phyloP scores from a whole-genome alignment of 306 rosid genomes.

The Mucuna pruriens region DNA sequence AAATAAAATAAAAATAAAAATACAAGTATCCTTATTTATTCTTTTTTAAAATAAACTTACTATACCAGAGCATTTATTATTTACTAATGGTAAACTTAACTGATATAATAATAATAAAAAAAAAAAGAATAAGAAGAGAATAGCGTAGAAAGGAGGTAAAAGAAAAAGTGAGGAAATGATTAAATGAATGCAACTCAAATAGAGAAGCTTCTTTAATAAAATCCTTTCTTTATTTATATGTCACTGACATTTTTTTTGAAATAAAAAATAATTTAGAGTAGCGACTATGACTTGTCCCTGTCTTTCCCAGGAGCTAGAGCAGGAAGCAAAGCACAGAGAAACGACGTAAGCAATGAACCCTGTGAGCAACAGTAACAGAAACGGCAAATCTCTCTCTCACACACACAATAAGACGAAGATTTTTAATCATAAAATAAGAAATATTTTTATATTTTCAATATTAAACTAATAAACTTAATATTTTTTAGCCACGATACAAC shows the following conservation, averaged over 20 bases:
- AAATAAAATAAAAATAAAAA: not conserved
- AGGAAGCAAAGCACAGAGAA: conserved; percentile 31
- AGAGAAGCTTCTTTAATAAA: not conserved
- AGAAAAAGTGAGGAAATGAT: too few relatives aligned
- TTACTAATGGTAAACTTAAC: too few relatives aligned
- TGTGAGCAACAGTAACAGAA: not conserved
- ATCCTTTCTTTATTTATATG: not conserved
- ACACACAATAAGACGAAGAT: not conserved
- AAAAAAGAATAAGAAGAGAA: too few relatives aligned
- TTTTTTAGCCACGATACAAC: not conserved
- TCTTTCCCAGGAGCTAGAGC: conserved; percentile 37
- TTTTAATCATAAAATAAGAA: not conserved
- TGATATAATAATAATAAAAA: too few relatives aligned
- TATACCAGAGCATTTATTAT: not conserved
- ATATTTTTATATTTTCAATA: not conserved
- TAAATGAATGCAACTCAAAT: not conserved
- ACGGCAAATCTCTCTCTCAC: not conserved
- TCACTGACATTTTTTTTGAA: conserved; percentile 1
- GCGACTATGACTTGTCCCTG: conserved; percentile 44
- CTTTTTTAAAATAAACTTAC: not conserved
- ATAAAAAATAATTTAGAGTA: conserved; percentile 1
- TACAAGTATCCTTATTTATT: not conserved
- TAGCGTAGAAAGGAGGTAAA: too few relatives aligned
- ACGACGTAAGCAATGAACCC: conserved; percentile 33
- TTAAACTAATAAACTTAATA: not conserved